These are phyloP conservation scores for Anisodus tanguticus DNA, from an alignment of 257 asterid species.

Conservation along the genomic window DNA sequence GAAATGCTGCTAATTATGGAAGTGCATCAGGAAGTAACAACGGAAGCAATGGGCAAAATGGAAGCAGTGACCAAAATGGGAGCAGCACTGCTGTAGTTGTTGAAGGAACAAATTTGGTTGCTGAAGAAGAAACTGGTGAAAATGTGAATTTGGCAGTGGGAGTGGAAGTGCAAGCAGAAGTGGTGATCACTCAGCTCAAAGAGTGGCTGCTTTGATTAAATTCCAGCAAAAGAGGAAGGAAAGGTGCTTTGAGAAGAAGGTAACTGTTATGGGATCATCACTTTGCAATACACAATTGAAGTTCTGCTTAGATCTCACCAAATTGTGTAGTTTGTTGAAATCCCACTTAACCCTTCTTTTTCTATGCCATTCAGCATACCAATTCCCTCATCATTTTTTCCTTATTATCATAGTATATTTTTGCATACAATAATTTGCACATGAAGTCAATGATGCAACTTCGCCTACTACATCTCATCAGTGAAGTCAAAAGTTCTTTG, in stretches of 20 bases:
- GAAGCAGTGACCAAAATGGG: slow-evolving; percentile 51
- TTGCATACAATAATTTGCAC: not conserved
- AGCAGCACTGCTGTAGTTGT: slow-evolving; percentile 45
- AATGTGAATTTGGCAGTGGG: slow-evolving; percentile 38
- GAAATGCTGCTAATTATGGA: slow-evolving; percentile 49
- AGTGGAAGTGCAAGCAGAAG: slow-evolving; percentile 42
- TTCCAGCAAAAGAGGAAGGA: slow-evolving; percentile 58
- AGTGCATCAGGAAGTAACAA: slow-evolving; percentile 60
- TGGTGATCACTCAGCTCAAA: slow-evolving; percentile 43
- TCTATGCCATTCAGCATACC: not conserved
- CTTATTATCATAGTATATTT: not conserved
- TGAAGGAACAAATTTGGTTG: slow-evolving; percentile 45
- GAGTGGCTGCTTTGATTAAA: slow-evolving; percentile 55
- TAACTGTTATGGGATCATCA: slow-evolving; percentile 24
- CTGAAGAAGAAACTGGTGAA: slow-evolving; percentile 41
- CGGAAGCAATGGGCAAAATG: slow-evolving; percentile 48
- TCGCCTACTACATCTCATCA: not conserved
- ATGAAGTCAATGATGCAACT: slow-evolving; percentile 9
- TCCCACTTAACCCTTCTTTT: not conserved
- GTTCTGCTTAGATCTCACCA: not conserved
- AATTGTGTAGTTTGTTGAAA: not conserved
- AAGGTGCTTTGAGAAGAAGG: slow-evolving; percentile 61
- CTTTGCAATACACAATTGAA: slow-evolving; percentile 20
- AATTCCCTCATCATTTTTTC: not conserved
- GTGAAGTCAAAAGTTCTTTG: not conserved